Evolutionary conservation across 805 yeast species (phyloP), one percentile per base, ranked within the genome.

Genomic region (Sugiyamaella smithiae): DNA sequence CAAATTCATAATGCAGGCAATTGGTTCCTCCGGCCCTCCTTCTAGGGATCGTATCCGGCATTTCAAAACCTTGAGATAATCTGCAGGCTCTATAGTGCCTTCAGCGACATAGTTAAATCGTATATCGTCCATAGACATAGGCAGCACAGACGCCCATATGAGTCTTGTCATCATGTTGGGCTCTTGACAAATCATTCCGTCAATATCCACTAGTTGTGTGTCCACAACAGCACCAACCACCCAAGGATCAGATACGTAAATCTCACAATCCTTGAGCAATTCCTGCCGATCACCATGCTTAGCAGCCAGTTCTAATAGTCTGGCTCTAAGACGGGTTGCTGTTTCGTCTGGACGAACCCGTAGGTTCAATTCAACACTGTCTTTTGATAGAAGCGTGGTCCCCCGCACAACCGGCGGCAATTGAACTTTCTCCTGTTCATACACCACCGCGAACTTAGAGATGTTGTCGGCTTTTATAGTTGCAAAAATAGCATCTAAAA

Each of bases 401-500:
- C 4, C 22, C 11, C 19, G 12, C 9, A 16, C 20, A 4, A 35
- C 38, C 16, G 3, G 38, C 16, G 38, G 38, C 16, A 35, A 19
- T 19, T 14, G 19, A 4, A n/a, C 38, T 4, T 5, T 35, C 26
- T 43, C 40, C 4, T 23, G 19, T 14, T 14, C 19, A 32, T 28
- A 35, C 20, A 43, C 40, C 12, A 40, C 24, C 19, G 32, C 23
- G 29, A 36, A 24, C 33, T 26, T 22, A 7, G 32, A 16, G 9
- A 35, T 35, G 22, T 35, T 35, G 24, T 20, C 46, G 17, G 44
- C 40, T 14, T 25, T 22, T 22, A 17, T 45, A 23, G 37, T 17
- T 23, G 46, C 46, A 28, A 46, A 37, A 16, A 48, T 25, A 20
- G 51, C 40, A 8, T 29, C 51, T 17, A 50, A 12, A 9, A 48